These are phyloP conservation scores for Hymenoscyphus occultus DNA, from an alignment of 2,329 filamentous ascomycete genomes.

Conservation along the genomic window DNA sequence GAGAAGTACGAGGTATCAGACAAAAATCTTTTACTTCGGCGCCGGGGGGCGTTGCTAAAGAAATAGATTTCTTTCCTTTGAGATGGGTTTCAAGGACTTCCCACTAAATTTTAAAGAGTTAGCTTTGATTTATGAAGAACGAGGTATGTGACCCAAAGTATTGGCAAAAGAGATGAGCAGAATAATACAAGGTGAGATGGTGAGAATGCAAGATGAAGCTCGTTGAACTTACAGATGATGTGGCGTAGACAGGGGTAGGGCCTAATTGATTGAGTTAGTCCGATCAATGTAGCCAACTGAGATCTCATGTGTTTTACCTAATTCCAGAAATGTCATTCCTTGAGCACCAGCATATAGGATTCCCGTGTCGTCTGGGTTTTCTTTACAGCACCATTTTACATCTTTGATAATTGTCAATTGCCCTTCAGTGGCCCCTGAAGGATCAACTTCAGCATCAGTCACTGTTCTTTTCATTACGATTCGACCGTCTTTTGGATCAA, in stretches of 20 bases:
- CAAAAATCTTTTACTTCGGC: slow-evolving; percentile 78
- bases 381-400: slow-evolving; percentile 90
- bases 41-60: slow-evolving; percentile 72
- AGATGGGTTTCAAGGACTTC: slow-evolving; percentile 77
- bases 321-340: slow-evolving; percentile 83
- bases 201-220: neutral
- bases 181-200: neutral
- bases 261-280: slow-evolving; percentile 45
- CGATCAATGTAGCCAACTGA: neutral
- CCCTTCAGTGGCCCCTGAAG: slow-evolving; percentile 49
- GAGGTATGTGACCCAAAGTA: neutral
- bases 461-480: slow-evolving; percentile 81
- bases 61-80: slow-evolving; percentile 67
- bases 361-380: slow-evolving; percentile 89
- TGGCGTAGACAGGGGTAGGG: slow-evolving; percentile 83
- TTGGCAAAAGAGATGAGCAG: neutral
- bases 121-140: neutral
- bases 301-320: slow-evolving; percentile 39
- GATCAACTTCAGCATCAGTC: slow-evolving; percentile 69
- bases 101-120: slow-evolving; percentile 48
- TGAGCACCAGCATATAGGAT: slow-evolving; percentile 85
- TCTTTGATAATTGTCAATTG: slow-evolving; percentile 58
- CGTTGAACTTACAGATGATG: slow-evolving; percentile 55
- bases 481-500: slow-evolving; percentile 87
- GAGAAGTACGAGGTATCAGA: slow-evolving; percentile 75